Evolutionary conservation across 202 grass and related monocot species (phyloP), one percentile per base, ranked within the genome.

Genomic region (Zizania palustris): DNA sequence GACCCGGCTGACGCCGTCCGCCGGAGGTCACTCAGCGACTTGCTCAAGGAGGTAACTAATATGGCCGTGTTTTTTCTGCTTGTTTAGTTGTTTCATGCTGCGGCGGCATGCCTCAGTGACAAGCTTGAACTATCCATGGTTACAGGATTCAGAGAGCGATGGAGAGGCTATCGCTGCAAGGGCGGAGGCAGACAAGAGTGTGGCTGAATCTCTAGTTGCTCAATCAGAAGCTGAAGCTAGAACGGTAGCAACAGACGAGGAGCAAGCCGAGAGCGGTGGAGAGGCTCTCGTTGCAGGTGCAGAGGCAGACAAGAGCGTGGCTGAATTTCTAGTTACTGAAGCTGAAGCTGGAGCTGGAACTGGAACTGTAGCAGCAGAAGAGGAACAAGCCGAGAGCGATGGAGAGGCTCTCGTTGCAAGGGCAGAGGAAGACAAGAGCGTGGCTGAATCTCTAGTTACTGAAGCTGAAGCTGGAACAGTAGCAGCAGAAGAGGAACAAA

Each of bases 1-100:
- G 84, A 84, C 72, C 9, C 61, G 6, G 45, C 67, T 43, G 86
- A 87, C 11, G 82, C 48, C 14, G 33, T 38, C 49, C 82, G 85
- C 63, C 81, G 85, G 70, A 82, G 74, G 79, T 91, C 89, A 3
- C 89, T 91, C 69, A 80, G 89, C 69, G 77, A 82, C 37, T 46
- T 91, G 78, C 74, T 88, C 21, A 82, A 82, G 74, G 81, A 84
- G 88, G 88, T 87, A 46, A 12, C 48, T 5, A 14, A 42, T 42
- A 42, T 6, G 8, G 8, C 4, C 40, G 40, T 42, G 40, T 7
- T 42, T 0, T 13, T 39, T 20, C 49, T 22, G 5, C 40, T 68
- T 59, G 5, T 55, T 46, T 19, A 3, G 0, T 38, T 34, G 8
- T 74, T 42, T 41, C 21, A 44, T 37, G 5, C 21, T 6, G 11